These are phyloP conservation scores for Rhododendron henanense DNA, from an alignment of 148 eudicot species.

Conservation along the genomic window DNA sequence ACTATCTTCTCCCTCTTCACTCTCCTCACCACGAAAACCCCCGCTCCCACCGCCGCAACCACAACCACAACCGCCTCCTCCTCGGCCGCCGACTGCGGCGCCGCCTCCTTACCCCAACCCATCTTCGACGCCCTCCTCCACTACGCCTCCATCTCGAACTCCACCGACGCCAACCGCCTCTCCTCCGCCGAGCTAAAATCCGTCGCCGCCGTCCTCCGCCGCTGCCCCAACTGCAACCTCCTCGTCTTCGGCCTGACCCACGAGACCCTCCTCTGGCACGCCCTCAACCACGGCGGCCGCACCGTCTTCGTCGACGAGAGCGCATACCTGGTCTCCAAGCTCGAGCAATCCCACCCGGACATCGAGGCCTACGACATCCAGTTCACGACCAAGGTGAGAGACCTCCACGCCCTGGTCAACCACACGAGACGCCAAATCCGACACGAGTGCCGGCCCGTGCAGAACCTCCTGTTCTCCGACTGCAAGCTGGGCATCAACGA, in stretches of 20 bases:
- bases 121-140: constrained; percentile 64
- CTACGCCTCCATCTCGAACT: constrained; percentile 46
- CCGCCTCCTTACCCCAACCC: constrained; percentile 21
- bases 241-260: constrained; percentile 83
- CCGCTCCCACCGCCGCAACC: constrained; percentile 7
- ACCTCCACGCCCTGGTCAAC: constrained; percentile 30
- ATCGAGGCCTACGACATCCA: constrained; percentile 80
- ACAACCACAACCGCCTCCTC: background rate
- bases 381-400: constrained; percentile 50
- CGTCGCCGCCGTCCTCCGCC: constrained; percentile 45
- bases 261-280: constrained; percentile 75
- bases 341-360: constrained; percentile 44
- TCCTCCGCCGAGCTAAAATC: constrained; percentile 48
- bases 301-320: constrained; percentile 74
- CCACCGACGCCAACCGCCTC: constrained; percentile 35
- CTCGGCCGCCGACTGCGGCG: constrained; percentile 16
- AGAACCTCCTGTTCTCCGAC: constrained; percentile 75
- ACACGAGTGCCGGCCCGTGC: constrained; percentile 57
- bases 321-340: constrained; percentile 35
- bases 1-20: constrained; percentile 39
- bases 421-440: constrained; percentile 24
- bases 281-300: constrained; percentile 55
- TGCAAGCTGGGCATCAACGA: constrained; percentile 74
- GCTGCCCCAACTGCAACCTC: constrained; percentile 42
- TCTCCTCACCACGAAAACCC: constrained; percentile 28